phyloP scores from a whole-genome alignment of 1,284 basidiomycete genomes.

The Heterobasidion occidentale region DNA sequence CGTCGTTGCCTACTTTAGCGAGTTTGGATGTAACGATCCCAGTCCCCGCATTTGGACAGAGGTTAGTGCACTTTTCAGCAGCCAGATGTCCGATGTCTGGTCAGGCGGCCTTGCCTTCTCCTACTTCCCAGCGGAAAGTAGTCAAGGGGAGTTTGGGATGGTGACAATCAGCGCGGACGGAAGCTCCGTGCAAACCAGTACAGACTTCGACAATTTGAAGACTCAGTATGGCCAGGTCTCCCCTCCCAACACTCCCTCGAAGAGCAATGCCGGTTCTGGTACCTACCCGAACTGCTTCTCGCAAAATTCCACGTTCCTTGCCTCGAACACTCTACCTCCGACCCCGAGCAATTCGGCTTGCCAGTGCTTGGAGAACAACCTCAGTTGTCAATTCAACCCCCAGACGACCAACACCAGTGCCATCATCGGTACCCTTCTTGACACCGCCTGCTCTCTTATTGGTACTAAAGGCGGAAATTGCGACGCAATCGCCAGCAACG shows the following conservation, averaged over 20 bases:
- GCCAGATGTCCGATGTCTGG: constrained; percentile 71
- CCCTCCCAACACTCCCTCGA: constrained; percentile 57
- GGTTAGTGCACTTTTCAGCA: constrained; percentile 63
- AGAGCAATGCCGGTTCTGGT: constrained; percentile 43
- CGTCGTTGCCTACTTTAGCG: constrained; percentile 84
- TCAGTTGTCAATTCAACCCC: constrained; percentile 70
- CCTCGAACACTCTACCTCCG: constrained; percentile 66
- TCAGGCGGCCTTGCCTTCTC: constrained; percentile 88
- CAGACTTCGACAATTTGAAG: constrained; percentile 66
- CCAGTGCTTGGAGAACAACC: constrained; percentile 58
- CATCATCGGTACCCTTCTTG: constrained; percentile 62
- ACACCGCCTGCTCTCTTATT: constrained; percentile 66
- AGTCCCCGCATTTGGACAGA: constrained; percentile 78
- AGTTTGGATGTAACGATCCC: constrained; percentile 73
- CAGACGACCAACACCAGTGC: constrained; percentile 54
- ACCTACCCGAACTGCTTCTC: constrained; percentile 62
- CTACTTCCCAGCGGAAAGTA: constrained; percentile 70
- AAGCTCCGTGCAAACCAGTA: constrained; percentile 48
- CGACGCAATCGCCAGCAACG: constrained; percentile 64
- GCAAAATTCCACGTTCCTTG: constrained; percentile 50
- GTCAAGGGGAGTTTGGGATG: constrained; percentile 75
- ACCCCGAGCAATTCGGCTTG: constrained; percentile 82
- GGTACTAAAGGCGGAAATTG: constrained; percentile 57
- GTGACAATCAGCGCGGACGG: constrained; percentile 64
- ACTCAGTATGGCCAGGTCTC: constrained; percentile 52